Base-by-base conservation (phyloP, 352 stramenopile genomes). In the Thalassiosira mediterranea region DNA sequence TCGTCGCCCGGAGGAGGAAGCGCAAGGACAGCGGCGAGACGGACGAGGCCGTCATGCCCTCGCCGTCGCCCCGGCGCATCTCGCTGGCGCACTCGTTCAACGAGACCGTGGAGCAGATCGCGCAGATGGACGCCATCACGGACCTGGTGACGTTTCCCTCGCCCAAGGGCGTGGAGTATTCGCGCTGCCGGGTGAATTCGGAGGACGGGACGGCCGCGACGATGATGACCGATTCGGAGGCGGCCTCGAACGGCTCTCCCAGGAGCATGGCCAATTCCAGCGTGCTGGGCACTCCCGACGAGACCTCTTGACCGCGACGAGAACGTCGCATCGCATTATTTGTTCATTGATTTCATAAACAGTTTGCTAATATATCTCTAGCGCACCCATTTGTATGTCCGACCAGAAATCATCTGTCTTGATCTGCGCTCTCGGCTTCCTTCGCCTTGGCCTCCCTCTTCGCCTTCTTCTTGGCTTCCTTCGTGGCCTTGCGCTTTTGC, bases 401-500 rank as follows among this genome's bases (percentile, higher is more conserved):
- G 28, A 52, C 17, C 11, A 19, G 23, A 28, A 28, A 52, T 17
- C 28, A 28, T n/a, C 28, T n/a, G 23, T 17, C 23, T 15, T 52
- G 7, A 52, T 52, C n/a, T 54, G 28, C 29, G 15, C 48, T 37
- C 25, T 59, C 19, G 11, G 17, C 34, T 48, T 57, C 38, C 19
- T 26, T 53, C n/a, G n/a, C n/a, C n/a, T n/a, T n/a, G n/a, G n/a
- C n/a, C n/a, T n/a, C n/a, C n/a, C n/a, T n/a, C n/a, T n/a, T n/a
- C n/a, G n/a, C n/a, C n/a, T n/a, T n/a, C n/a, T n/a, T n/a, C n/a
- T n/a, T n/a, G n/a, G n/a, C 74, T 19, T 83, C 46, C 40, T 87
- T 88, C 29, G 75, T 73, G 29, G 48, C 65, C 58, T 88, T 88
- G 10, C 84, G 67, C 44, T 87, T 90, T 60, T 82, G 53, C 53